A percentile compares a stretch with the other conserved stretches of the same genome.
These are phyloP conservation scores for Penicillium paxilli DNA, from an alignment of 495 filamentous ascomycete genomes.

Conservation along the genomic window DNA sequence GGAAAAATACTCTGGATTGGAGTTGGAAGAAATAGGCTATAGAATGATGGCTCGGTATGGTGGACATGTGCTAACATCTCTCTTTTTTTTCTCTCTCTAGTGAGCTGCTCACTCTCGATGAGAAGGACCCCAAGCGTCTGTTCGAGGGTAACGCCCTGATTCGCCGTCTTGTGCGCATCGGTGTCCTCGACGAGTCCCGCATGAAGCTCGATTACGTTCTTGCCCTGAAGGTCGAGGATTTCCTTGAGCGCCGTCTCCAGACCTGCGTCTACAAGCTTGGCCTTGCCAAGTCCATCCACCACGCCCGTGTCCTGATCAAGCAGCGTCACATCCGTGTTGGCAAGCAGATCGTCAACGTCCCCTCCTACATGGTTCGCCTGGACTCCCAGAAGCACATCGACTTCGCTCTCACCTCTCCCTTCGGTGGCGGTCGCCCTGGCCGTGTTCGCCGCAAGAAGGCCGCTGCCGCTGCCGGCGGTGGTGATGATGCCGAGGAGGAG, in stretches of 20 bases:
- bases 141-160: constrained; percentile 99
- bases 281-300: constrained; percentile 99
- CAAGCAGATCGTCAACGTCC: constrained; percentile 99
- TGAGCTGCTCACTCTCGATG: constrained; percentile 99
- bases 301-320: constrained; percentile 98
- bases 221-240: constrained; percentile 96
- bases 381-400: constrained; percentile 99
- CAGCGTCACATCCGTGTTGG: constrained; percentile 99
- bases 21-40: background rate
- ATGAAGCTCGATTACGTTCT: constrained; percentile 99
- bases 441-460: constrained; percentile 99
- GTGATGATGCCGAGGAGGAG: constrained; percentile 81
- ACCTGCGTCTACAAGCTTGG: constrained; percentile 99
- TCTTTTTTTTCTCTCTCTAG: constrained; percentile 43
- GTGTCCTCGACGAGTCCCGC: constrained; percentile 99
- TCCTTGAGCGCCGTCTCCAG: constrained; percentile 98
- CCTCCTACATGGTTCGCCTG: constrained; percentile 97
- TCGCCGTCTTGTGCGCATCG: constrained; percentile 98
- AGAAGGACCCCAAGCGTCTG: constrained; percentile 99
- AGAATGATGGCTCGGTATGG: background rate
- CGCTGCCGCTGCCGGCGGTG: constrained; percentile 88
- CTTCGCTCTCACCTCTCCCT: constrained; percentile 95
- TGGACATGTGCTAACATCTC: constrained; percentile 11
- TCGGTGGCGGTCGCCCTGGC: constrained; percentile 93
- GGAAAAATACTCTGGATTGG: background rate